Evolutionary conservation across 257 asterid species (phyloP), one percentile per base, ranked within the genome.

Genomic region (Marsdenia floribunda): DNA sequence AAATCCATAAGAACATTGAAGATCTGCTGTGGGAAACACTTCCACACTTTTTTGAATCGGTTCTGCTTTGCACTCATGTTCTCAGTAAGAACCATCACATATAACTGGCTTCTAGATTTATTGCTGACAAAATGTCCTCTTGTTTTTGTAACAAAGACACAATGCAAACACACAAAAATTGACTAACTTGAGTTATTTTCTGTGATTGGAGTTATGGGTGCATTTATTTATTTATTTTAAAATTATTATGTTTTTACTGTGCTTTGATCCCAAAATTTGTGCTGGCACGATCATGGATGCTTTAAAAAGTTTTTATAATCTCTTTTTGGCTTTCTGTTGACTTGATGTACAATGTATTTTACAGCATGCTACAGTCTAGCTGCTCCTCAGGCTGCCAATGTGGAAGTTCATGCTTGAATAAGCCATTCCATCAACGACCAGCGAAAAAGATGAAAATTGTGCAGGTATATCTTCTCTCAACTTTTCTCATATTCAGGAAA

Each of bases 351-450:
- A 22, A 44, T 72, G 15, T 54, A 70, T 87, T 38, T 75, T 78
- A 60, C 89, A 94, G 98, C 77, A 82, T 90, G 91, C 85, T 94
- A 76, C 84, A 83, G 91, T 92, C 97, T 72, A 86, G 96, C 89
- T 94, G 99, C 86, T 88, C 97, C 66, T 86, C 93, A 42, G 88
- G 85, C 72, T 94, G 99, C 86, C 86, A 92, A 78, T 92, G 99
- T 85, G 97, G 96, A 82, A 77, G 77, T 84, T 81, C 93, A 42
- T 94, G 98, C 80, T 75, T 90, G 76, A 94, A 94, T 83, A 94
- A 89, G 84, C 96, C 99, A 69, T 92, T 94, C 83, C 97, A 94
- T 66, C 96, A 87, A 79, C 88, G 98, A 80, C 89, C 92, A 6
- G 83, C 81, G 84, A 92, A 92, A 86, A 90, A 90, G 96, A 83